Percentiles rank a stretch among this genome's conserved stretches.
These are phyloP conservation scores for Pseudocohnilembus persalinus DNA, from an alignment of 169 alveolate genomes.

Conservation along the genomic window DNA sequence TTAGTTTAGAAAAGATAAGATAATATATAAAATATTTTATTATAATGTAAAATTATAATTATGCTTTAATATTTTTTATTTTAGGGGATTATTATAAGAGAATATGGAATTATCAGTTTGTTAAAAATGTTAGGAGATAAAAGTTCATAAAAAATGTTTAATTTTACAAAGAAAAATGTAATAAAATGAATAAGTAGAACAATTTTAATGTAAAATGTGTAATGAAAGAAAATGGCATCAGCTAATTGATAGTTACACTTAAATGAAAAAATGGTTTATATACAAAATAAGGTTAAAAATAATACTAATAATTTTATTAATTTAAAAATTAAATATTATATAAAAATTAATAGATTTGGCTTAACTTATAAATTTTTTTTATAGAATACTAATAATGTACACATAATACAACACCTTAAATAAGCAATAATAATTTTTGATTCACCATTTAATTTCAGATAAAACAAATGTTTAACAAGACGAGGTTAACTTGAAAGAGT, in stretches of 20 bases:
- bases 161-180: not conserved
- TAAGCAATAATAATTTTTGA: not conserved
- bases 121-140: not conserved
- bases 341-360: too few species aligned
- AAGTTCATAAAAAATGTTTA: not conserved
- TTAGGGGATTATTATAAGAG: not conserved
- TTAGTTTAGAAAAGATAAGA: too few species aligned
- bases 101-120: not conserved
- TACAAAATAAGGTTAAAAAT: not conserved
- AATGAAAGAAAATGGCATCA: not conserved
- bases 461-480: not conserved
- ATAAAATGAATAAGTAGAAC: not conserved
- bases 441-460: not conserved
- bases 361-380: too few species aligned
- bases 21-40: too few species aligned
- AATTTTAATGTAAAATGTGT: not conserved
- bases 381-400: too few species aligned
- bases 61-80: too few species aligned
- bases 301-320: too few species aligned
- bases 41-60: too few species aligned
- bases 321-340: too few species aligned
- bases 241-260: not conserved
- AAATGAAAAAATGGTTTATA: not conserved
- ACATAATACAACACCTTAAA: not conserved
- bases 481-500: not conserved